Conservation (phyloP, 208 protist genomes). For the Acanthamoeba sp. region DNA sequence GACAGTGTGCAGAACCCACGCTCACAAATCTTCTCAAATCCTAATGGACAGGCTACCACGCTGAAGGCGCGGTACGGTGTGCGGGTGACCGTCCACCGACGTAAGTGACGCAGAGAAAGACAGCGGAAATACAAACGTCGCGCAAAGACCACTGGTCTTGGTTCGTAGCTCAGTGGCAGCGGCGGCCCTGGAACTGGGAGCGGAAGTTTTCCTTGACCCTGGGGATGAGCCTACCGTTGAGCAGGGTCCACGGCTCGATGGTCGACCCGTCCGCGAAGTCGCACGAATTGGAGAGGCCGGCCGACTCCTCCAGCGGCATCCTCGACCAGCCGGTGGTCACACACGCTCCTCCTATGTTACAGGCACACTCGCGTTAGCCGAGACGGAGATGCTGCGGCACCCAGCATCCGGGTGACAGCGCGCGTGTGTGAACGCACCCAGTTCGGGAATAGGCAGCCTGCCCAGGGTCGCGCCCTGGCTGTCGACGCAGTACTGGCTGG, state of each 20-base stretch:
- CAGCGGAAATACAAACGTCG: no score
- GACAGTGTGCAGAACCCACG: no score
- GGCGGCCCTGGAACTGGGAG: background rate
- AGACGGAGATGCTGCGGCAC: no score
- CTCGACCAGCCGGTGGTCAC: background rate
- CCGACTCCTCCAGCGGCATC: background rate
- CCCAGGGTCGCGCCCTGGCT: no score
- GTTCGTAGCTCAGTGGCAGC: no score
- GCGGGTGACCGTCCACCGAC: constrained; percentile 5
- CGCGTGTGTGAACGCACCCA: background rate
- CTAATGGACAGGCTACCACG: constrained; percentile 11
- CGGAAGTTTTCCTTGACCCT: background rate
- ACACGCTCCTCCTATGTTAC: background rate
- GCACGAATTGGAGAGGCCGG: constrained; percentile 2
- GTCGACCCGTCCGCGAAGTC: background rate
- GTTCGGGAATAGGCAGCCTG: no score
- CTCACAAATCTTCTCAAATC: background rate
- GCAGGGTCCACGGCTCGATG: background rate
- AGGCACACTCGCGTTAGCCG: no score
- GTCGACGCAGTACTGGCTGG: background rate
- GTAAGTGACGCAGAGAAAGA: background rate
- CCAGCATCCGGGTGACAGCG: no score
- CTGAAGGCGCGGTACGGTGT: constrained; percentile 26
- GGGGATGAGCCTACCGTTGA: background rate
- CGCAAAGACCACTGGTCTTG: no score